These are phyloP conservation scores for Desmodesmus armatus DNA, from an alignment of 139 green algal genomes.

Conservation along the genomic window DNA sequence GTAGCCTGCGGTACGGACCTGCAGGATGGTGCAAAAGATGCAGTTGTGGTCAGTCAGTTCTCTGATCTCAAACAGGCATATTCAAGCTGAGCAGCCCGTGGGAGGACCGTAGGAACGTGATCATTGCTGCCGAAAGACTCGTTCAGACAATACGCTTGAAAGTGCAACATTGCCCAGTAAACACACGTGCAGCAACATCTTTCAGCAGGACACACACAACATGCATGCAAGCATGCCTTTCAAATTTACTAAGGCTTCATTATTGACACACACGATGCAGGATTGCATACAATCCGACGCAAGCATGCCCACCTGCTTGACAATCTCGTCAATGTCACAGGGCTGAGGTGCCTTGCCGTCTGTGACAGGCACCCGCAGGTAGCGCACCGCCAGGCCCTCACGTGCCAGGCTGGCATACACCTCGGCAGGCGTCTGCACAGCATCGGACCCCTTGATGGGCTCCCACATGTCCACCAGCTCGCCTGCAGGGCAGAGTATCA, in stretches of 20 bases:
- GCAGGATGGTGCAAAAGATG: no score
- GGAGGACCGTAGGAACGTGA: no score
- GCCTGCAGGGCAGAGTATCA: neutral
- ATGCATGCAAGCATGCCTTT: neutral
- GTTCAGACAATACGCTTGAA: no score
- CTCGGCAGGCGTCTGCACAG: slow-evolving; percentile 82
- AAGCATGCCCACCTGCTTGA: slow-evolving; percentile 15
- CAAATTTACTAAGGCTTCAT: no score
- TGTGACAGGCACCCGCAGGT: slow-evolving; percentile 85
- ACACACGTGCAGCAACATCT: neutral
- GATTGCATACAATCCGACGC: neutral
- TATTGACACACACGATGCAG: no score
- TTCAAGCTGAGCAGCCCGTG: no score
- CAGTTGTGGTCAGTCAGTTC: no score
- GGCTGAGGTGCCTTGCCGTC: slow-evolving; percentile 80
- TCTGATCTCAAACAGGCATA: no score
- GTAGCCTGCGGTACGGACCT: slow-evolving; percentile 27
- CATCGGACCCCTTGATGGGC: slow-evolving; percentile 62
- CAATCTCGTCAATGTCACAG: slow-evolving; percentile 39
- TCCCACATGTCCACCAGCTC: slow-evolving; percentile 66
- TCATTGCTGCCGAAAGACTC: no score
- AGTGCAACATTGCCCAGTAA: no score
- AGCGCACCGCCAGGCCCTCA: slow-evolving; percentile 66
- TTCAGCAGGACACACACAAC: no score
- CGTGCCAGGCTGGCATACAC: slow-evolving; percentile 56